Conservation (phyloP, 2,329 filamentous ascomycete genomes). For the Chaetothyriales sp. region DNA sequence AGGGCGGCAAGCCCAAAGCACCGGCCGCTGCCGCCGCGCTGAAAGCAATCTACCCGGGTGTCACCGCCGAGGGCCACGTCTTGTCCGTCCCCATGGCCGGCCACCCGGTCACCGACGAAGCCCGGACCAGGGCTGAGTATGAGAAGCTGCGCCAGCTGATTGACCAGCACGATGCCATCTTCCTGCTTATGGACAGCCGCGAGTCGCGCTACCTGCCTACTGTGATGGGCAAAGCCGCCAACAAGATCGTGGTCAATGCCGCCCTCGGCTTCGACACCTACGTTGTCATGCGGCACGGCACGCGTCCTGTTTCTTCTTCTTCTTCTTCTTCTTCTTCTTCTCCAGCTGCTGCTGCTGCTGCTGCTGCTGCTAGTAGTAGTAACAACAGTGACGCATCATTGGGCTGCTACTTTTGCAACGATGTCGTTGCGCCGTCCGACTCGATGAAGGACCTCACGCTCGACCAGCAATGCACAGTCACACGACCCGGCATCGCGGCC, state of each 20-base stretch:
- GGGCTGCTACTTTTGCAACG: constrained; percentile 97
- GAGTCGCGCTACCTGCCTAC: constrained; percentile 93
- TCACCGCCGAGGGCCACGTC: constrained; percentile 63
- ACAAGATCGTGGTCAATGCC: constrained; percentile 93
- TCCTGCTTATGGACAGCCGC: constrained; percentile 91
- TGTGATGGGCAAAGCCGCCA: constrained; percentile 81
- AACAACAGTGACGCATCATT: constrained; percentile 26
- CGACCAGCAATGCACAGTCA: constrained; percentile 96
- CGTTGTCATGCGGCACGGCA: constrained; percentile 90
- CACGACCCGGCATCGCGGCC: constrained; percentile 76
- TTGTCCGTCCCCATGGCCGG: constrained; percentile 91
- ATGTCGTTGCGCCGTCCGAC: constrained; percentile 83
- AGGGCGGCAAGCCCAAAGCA: constrained; percentile 75
- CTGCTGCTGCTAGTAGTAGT: constrained; percentile 24
- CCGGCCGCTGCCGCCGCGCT: constrained; percentile 64
- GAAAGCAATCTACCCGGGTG: constrained; percentile 75
- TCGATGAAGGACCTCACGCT: constrained; percentile 88
- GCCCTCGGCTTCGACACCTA: constrained; percentile 93
- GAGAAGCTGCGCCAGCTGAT: constrained; percentile 60
- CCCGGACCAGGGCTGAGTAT: constrained; percentile 56
- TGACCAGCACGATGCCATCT: constrained; percentile 75
- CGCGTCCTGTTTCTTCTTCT: too few relatives aligned
- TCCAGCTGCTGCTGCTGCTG: constrained; percentile 38
- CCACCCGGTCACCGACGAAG: constrained; percentile 65
- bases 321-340: too few relatives aligned